Evolutionary conservation across 2,329 filamentous ascomycete species (phyloP).

Genomic region (Colletotrichum zoysiae): DNA sequence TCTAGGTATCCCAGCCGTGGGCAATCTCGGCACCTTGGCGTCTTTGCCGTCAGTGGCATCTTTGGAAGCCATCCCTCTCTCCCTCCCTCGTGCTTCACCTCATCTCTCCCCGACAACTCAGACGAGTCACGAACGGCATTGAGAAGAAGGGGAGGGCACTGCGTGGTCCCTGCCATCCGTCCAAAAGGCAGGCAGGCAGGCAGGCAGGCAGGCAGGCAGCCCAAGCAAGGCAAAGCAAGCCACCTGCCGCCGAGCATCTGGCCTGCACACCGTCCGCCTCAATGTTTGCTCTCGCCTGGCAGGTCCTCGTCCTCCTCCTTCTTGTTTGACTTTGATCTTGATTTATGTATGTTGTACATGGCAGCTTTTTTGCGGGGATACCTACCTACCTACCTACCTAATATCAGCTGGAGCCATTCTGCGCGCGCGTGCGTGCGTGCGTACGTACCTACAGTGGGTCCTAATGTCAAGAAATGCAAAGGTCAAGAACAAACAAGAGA

Average conservation of each 20-base stretch:
- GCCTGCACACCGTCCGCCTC: not conserved
- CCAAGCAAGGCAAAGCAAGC: too few species aligned
- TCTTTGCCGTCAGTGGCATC: constrained; percentile 1
- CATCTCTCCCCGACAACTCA: constrained; percentile 16
- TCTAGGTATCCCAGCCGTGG: not conserved
- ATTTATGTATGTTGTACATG: not conserved
- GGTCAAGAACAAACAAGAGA: not conserved
- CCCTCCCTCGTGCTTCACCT: not conserved
- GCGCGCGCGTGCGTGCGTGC: too few species aligned
- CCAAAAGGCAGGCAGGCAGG: not conserved
- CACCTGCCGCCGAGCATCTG: not conserved
- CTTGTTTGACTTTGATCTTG: not conserved
- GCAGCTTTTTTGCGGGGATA: not conserved
- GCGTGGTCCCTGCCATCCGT: constrained; percentile 8
- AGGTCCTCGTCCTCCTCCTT: not conserved
- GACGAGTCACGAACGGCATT: constrained; percentile 37
- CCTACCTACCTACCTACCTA: too few species aligned
- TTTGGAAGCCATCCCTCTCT: not conserved
- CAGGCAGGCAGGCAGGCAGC: not conserved
- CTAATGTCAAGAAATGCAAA: not conserved
- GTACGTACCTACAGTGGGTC: too few species aligned
- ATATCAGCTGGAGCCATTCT: not conserved
- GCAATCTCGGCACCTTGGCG: constrained; percentile 19
- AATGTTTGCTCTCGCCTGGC: not conserved
- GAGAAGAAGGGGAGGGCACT: not conserved